A percentile compares a stretch with the other conserved stretches of the same genome.
These are phyloP conservation scores for Nakazawaea ishiwadae DNA, from an alignment of 805 yeast species.

Conservation along the genomic window DNA sequence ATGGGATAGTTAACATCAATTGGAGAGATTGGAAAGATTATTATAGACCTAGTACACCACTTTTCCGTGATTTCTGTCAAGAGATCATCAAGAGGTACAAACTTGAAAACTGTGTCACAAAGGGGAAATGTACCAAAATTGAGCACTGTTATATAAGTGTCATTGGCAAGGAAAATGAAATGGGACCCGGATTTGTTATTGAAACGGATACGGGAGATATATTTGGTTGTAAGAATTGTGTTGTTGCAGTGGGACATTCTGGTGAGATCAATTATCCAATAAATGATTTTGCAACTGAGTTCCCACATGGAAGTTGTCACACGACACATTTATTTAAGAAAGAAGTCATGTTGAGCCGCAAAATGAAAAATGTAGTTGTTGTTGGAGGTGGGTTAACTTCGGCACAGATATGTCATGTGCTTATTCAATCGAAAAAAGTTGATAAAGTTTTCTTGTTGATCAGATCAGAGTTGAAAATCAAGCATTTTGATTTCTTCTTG, in stretches of 20 bases:
- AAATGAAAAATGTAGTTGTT: neutral
- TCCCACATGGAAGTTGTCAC: neutral
- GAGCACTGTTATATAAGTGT: neutral
- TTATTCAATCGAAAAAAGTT: neutral
- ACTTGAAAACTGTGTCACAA: neutral
- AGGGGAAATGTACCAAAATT: neutral
- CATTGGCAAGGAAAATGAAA: neutral
- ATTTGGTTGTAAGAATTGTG: neutral
- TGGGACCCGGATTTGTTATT: neutral
- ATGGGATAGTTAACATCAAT: neutral
- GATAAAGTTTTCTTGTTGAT: neutral
- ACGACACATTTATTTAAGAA: neutral
- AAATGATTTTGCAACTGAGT: neutral
- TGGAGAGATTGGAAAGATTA: neutral
- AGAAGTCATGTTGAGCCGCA: neutral
- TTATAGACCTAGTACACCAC: neutral
- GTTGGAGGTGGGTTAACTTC: neutral
- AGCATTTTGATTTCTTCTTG: neutral
- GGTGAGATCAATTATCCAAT: neutral
- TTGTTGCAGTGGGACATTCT: neutral
- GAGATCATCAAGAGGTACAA: neutral
- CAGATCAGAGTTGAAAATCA: neutral
- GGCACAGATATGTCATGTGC: neutral
- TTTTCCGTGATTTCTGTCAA: neutral
- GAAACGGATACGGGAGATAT: neutral